Evolutionary conservation across 148 eudicot genomes (phyloP).

Genomic region (Camellia sinensis): DNA sequence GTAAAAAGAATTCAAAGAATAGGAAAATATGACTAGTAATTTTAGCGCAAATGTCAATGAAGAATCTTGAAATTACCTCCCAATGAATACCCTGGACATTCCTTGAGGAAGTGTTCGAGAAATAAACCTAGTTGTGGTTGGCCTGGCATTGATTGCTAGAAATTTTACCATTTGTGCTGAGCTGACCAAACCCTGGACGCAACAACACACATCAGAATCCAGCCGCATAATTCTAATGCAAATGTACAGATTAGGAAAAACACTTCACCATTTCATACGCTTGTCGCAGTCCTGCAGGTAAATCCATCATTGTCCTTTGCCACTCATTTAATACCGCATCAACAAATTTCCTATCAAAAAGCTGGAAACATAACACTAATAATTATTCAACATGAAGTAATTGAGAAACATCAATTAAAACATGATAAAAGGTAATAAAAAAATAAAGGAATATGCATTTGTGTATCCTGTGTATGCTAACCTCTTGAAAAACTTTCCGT

Average conservation of each 20-base stretch:
- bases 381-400: background rate
- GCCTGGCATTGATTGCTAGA: conserved; percentile 84
- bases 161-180: conserved; percentile 86
- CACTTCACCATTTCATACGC: conserved; percentile 80
- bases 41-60: background rate
- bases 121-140: conserved; percentile 71
- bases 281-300: conserved; percentile 86
- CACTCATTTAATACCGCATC: conserved; percentile 95
- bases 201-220: conserved; percentile 24
- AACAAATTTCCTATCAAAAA: conserved; percentile 82
- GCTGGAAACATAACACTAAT: conserved; percentile 36
- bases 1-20: background rate
- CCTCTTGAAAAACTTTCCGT: conserved; percentile 77
- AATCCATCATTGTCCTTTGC: conserved; percentile 94
- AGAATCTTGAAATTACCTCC: conserved; percentile 53
- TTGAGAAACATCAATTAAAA: background rate
- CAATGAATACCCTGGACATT: conserved; percentile 85
- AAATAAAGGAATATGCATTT: conserved; percentile 1
- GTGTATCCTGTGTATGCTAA: conserved; percentile 19
- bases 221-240: background rate
- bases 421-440: background rate
- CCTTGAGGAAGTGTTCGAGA: conserved; percentile 85
- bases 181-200: conserved; percentile 81
- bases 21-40: background rate
- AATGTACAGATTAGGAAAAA: background rate